Evolutionary conservation across 192 early-diverging fungal species (phyloP), one percentile per base, ranked within the genome.

Genomic region (Umbelopsis sp.): DNA sequence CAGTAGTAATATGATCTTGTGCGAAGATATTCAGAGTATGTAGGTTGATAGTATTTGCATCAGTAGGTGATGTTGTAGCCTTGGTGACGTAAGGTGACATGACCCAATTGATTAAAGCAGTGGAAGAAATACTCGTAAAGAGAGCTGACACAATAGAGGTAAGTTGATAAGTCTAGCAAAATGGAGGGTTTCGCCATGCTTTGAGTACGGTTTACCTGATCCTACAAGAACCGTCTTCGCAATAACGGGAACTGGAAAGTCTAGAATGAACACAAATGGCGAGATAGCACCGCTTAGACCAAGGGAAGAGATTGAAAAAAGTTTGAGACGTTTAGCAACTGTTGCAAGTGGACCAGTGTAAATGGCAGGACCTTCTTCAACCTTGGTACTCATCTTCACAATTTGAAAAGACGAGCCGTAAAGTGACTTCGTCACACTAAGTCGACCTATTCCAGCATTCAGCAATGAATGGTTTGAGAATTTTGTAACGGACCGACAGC

Each of bases 21-120:
- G 84, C 76, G 4, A 79, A 75, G 38, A 84, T 56, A 22, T 62
- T 78, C 31, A 76, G 75, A n/a, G 79, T 81, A 45, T 81, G 79
- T 21, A 81, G 31, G 26, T 71, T 77, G 5, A 79, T 26, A n/a
- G 66, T 31, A 26, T 49, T 31, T 1, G 74, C 72, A 11, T 71
- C 41, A 11, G 71, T 26, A 9, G 71, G n/a, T 14, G 78, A 36
- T 8, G 81, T 77, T 21, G 71, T 80, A 32, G 86, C 81, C 34
- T 82, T 84, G 8, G 83, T 80, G 38, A 88, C 86, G 54, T 88
- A 88, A 0, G 86, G 83, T 22, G 84, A 84, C 62, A 88, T 75
- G 38, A 82, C 82, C 83, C 84, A 88, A 47, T 88, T 84, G 44
- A 88, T 85, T 34, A 86, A 43, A 4, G 77, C 83, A n/a, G 86